Percentiles rank a stretch among this genome's conserved stretches.
Conservation (phyloP, 1,139 yeast genomes). For the Meyerozyma guilliermondii region DNA sequence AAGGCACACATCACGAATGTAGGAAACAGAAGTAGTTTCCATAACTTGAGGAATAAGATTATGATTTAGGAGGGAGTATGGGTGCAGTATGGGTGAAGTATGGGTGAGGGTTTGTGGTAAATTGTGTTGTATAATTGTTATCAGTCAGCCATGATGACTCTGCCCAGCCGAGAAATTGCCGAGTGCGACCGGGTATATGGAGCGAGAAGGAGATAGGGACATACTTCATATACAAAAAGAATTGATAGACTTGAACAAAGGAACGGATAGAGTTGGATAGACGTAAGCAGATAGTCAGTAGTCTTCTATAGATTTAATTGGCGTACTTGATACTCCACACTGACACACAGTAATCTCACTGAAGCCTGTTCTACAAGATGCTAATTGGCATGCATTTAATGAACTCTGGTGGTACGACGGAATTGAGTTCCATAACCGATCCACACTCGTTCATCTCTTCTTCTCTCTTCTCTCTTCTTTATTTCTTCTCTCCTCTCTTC, state of each 20-base stretch:
- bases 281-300: no score
- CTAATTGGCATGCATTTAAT: not conserved
- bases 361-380: not conserved
- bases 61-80: not conserved
- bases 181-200: not conserved
- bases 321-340: no score
- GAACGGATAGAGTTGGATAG: not conserved
- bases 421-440: no score
- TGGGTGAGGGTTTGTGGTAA: not conserved
- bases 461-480: not conserved
- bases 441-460: not conserved
- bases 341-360: no score
- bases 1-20: not conserved
- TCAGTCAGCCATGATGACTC: not conserved
- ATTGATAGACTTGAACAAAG: no score
- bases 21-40: not conserved
- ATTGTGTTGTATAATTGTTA: not conserved
- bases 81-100: no score
- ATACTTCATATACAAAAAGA: no score
- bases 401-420: not conserved
- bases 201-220: no score
- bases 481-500: not conserved
- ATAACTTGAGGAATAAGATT: no score
- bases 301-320: no score
- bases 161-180: not conserved